Evolutionary conservation across 192 early-diverging fungal genomes (phyloP).

Genomic region (Fimicolochytrium jonesii): DNA sequence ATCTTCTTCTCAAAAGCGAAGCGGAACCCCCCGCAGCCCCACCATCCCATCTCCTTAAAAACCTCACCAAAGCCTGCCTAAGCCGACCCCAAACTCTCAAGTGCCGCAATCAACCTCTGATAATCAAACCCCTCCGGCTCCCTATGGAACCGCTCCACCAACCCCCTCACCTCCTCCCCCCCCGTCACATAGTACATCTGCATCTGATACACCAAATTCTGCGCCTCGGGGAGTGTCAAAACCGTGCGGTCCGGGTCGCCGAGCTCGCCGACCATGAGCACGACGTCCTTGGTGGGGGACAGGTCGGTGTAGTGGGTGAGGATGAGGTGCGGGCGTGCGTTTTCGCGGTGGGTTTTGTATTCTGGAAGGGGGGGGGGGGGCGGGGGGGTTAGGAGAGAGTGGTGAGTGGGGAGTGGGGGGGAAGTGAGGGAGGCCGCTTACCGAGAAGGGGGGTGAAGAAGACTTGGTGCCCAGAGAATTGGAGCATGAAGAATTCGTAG

Average conservation of each 20-base stretch:
- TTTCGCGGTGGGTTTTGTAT: conserved; percentile 78
- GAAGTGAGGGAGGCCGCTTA: too few relatives aligned
- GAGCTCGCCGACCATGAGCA: conserved; percentile 85
- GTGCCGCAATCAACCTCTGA: conserved; percentile 21
- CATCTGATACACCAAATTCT: conserved; percentile 70
- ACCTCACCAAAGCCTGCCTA: too few relatives aligned
- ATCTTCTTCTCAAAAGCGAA: too few relatives aligned
- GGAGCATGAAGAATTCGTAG: conserved; percentile 82
- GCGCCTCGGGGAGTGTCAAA: conserved; percentile 64
- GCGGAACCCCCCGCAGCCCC: too few relatives aligned
- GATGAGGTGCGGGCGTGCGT: conserved; percentile 76
- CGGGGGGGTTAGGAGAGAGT: too few relatives aligned
- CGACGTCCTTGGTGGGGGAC: conserved; percentile 70
- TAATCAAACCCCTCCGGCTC: conserved; percentile 72
- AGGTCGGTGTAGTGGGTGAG: conserved; percentile 88
- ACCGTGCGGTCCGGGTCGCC: conserved; percentile 43
- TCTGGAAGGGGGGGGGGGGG: conserved; percentile 55
- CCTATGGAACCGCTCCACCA: conserved; percentile 78
- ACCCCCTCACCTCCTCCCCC: conserved; percentile 48
- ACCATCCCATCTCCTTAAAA: too few relatives aligned
- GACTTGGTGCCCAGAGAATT: conserved; percentile 79
- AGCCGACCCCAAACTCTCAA: conserved; percentile 16
- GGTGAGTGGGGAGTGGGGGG: too few relatives aligned
- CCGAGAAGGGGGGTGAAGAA: conserved; percentile 69
- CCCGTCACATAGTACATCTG: conserved; percentile 90